Base-by-base conservation (phyloP, 2,329 filamentous ascomycete species). In the Gyromitra esculenta region DNA sequence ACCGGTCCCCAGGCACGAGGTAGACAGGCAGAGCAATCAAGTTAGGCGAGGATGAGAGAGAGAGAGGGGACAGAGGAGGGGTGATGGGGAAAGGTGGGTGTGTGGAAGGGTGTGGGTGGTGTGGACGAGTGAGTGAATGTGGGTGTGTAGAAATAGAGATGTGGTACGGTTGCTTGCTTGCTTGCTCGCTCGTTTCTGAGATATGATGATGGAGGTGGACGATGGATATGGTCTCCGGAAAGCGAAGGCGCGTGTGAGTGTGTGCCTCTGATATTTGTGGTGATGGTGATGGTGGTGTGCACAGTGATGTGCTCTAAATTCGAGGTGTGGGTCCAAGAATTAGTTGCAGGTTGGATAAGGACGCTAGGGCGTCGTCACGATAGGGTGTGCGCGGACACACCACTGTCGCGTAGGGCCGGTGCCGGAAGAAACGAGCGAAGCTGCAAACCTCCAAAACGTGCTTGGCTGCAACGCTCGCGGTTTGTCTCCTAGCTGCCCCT, bases 331-430 rank as follows among this genome's bases (percentile, higher is more conserved):
- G 57, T 59, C 56, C 52, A 57, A 57, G 66, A 39, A 56, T 63
- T 76, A 64, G 76, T 75, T 75, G 73, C 72, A 75, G 72, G 25
- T n/a, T 69, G 66, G 66, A 70, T 75, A 65, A 67, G 72, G 66
- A 66, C 72, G 72, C 72, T 75, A 75, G 66, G 70, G 50, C 59
- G 72, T 74, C 64, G 72, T 75, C 66, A 70, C 72, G 65, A 71
- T 75, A 75, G 66, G 72, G 72, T 59, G 59, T 75, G 72, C 72
- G 65, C 72, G 72, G 72, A 75, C 57, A 68, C 71, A 60, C 66
- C 66, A 48, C 54, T 60, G 21, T 59, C 57, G 52, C 21, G n/a
- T 37, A 62, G 64, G 70, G 70, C 39, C 25, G 48, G 59, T 39
- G 60, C 52, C 56, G 70, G 65, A 73, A 66, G 62, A 59, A 60